Evolutionary conservation across 257 asterid genomes (phyloP), one percentile per base, ranked within the genome.

Genomic region (Penstemon newberryi): DNA sequence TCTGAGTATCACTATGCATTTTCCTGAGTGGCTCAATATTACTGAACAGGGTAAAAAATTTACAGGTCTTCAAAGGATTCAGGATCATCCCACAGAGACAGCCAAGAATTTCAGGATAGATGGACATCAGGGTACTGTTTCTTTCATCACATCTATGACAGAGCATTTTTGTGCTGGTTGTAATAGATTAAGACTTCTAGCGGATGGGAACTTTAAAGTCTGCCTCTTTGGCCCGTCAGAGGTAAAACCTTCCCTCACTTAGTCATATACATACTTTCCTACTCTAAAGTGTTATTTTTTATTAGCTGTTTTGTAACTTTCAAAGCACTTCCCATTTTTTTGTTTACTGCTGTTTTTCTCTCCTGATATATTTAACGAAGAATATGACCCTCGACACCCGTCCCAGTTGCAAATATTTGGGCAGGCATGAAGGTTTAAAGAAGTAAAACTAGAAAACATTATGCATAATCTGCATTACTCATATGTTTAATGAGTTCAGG

Each of bases 141-240:
- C 99, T 69, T 94, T 94, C 75, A 91, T 94, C 80, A 89, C 96
- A 62, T 94, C 99, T 37, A 91, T 94, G 99, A 89, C 96, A 2
- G 91, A 94, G 84, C 97, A 92, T 82, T 94, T 94, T 75, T 89
- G 97, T 82, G 91, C 93, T 73, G 99, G 99, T 72, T 91, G 99
- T 78, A 94, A 91, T 70, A 81, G 99, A 76, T 80, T 94, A 79
- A 82, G 99, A 74, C 90, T 94, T 74, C 79, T 94, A 45, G 97
- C 96, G 52, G 96, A 94, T 77, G 99, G 97, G 74, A 94, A 91
- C 83, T 89, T 94, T 69, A 94, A 94, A 87, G 99, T 94, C 53
- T 94, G 99, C 89, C 97, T 91, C 63, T 91, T 94, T 75, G 99
- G 99, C 60, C 93, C 97, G 42, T 87, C 97, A 4, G 99, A 91